These are phyloP conservation scores for Boeremia lycopersici DNA, from an alignment of 2,329 filamentous ascomycete genomes.

Conservation along the genomic window DNA sequence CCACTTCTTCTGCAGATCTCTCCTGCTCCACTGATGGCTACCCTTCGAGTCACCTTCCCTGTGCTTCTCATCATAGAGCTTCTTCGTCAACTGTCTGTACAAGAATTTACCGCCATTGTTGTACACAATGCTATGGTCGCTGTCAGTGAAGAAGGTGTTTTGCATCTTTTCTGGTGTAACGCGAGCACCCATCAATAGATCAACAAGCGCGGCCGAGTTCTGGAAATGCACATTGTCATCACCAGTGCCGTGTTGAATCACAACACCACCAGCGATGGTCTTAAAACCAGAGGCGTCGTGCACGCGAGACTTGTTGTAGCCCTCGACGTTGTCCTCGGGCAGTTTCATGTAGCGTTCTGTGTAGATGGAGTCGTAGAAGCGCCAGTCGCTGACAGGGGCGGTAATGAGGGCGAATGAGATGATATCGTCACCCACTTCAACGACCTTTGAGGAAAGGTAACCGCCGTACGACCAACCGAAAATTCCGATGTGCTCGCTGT, in stretches of 20 bases:
- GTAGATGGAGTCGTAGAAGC: conserved; percentile 74
- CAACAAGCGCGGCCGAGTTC: conserved; percentile 66
- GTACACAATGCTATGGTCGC: conserved; percentile 66
- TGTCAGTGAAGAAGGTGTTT: conserved; percentile 69
- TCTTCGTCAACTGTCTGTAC: conserved; percentile 67
- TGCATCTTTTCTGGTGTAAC: conserved; percentile 67
- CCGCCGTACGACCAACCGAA: conserved; percentile 74
- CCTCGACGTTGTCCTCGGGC: conserved; percentile 59
- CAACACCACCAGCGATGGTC: conserved; percentile 64
- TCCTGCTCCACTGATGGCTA: conserved; percentile 56
- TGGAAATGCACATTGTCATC: conserved; percentile 78
- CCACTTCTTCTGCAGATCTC: conserved; percentile 25
- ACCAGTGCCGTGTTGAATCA: conserved; percentile 69
- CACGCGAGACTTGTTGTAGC: conserved; percentile 67
- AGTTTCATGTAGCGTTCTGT: conserved; percentile 77
- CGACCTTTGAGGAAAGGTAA: conserved; percentile 69
- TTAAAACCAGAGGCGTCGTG: conserved; percentile 65
- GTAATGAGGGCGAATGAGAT: conserved; percentile 69
- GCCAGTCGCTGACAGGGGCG: conserved; percentile 71
- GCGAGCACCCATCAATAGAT: conserved; percentile 64
- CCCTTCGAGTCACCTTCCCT: conserved; percentile 49
- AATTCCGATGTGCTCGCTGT: conserved; percentile 66
- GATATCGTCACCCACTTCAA: conserved; percentile 65
- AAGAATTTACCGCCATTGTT: conserved; percentile 62
- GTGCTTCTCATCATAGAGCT: conserved; percentile 66